Evolutionary conservation across 2,329 filamentous ascomycete genomes (phyloP), one percentile per base, ranked within the genome.

Genomic region (Talaromyces sp.): DNA sequence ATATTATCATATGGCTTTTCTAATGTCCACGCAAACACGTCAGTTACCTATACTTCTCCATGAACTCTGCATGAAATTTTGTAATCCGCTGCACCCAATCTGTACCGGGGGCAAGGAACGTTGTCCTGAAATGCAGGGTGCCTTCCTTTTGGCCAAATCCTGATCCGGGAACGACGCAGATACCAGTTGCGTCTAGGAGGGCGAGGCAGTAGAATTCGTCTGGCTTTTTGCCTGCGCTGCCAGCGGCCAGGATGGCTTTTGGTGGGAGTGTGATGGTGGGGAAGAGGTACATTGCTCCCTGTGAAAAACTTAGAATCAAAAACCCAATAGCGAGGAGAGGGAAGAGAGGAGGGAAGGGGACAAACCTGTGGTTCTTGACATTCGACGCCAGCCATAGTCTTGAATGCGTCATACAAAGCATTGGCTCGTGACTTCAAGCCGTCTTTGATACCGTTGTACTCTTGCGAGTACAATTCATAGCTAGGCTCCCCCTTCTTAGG

Each of bases 241-340:
- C 78, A 41, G 95, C 95, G 16, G 91, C 91, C 69, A 89, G 89
- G 68, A 89, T 80, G 47, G 93, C 95, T 80, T 91, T 92, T 27
- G 80, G 71, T 1, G 95, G 87, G 27, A 99, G 83, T 39, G 83
- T 87, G 80, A 99, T 96, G 71, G 92, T 95, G 27, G 95, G 95
- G 87, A 98, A 99, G 73, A 99, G 90, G 83, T 99, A 99, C 95
- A 99, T 99, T 76, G 91, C 90, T 67, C 95, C 95, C 85, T 97
- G 69, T 31, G 39, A 60, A 10, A 16, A 16, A 66, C 60, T 62
- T 43, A 68, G 50, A 49, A 43, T 31, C 13, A 37, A 37, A 3
- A 2, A 37, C 35, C 35, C 3, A 8, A 37, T 37, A 31, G 27
- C 13, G 11, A 13, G 9, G 9, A 37, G 10, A 43, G 52, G 49